Base-by-base conservation (phyloP, 306 rosid genomes). In the Myrica gale region DNA sequence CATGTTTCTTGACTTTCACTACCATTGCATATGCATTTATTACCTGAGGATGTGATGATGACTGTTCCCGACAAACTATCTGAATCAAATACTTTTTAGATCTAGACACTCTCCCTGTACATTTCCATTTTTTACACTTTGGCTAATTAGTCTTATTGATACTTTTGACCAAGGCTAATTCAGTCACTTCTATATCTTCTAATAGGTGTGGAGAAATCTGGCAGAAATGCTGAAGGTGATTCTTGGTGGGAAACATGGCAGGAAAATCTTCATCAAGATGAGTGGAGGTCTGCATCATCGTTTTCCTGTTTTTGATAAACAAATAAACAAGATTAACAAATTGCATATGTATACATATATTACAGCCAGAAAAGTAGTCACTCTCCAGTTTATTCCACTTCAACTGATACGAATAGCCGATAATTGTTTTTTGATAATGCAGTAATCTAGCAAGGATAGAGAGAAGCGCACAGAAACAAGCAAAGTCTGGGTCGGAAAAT, bases 161-260 rank as follows among this genome's bases (percentile, higher is more conserved):
- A 13, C 20, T 41, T 46, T 68, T 2, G 37, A 46, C 23, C 6
- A 32, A 21, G 57, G 72, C 39, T 17, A 65, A 53, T 80, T 71
- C 60, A 57, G 65, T 76, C 60, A 53, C 41, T 75, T 74, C 76
- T 77, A 44, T 69, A 50, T 67, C 55, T 76, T 58, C 47, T 45
- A 0, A 57, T 85, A 94, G 98, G 97, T 73, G 97, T 94, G 79
- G 97, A 94, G 83, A 92, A 95, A 89, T 95, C 97, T 26, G 97
- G 98, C 71, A 90, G 72, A 85, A 95, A 95, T 87, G 91, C 89
- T 17, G 96, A 89, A 68, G 97, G 98, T 60, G 97, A 95, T 85
- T 89, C 93, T 63, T 95, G 98, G 98, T 95, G 98, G 97, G 97
- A 95, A 85, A 92, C 97, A 9, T 95, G 98, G 98, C 97, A 95